These are phyloP conservation scores for Dentipellis sp. DNA, from an alignment of 768 basidiomycete species.

Conservation along the genomic window DNA sequence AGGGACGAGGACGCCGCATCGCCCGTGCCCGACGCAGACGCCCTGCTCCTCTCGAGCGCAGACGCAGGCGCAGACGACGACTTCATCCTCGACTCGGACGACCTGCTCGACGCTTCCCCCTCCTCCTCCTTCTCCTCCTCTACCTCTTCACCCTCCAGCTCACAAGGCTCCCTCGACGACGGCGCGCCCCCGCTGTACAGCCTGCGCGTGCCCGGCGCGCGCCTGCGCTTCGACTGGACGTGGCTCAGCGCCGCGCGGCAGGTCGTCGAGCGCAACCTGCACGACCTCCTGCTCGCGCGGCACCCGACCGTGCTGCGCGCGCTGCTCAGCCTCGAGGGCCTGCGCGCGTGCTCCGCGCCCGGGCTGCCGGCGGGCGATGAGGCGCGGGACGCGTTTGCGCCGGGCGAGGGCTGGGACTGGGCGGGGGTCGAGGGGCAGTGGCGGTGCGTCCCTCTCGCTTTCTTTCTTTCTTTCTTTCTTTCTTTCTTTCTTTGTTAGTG, in stretches of 20 bases:
- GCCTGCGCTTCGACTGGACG: constrained; percentile 36
- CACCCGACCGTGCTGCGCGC: constrained; percentile 18
- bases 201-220: constrained; percentile 18
- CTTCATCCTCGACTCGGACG: neutral
- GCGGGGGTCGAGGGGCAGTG: constrained; percentile 45
- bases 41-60: neutral
- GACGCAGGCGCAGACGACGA: neutral
- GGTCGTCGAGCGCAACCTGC: constrained; percentile 43
- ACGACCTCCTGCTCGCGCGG: constrained; percentile 24
- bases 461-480: no score
- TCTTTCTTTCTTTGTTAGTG: no score
- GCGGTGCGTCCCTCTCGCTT: constrained; percentile 35
- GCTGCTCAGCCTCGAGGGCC: constrained; percentile 19
- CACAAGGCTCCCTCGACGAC: no score
- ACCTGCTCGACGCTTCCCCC: neutral
- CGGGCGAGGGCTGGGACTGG: constrained; percentile 47
- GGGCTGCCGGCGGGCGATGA: constrained; percentile 3
- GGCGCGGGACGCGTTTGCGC: constrained; percentile 2
- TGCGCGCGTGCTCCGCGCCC: constrained; percentile 20
- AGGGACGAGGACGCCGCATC: neutral
- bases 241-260: constrained; percentile 42
- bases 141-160: neutral
- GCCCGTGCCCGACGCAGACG: neutral
- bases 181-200: neutral
- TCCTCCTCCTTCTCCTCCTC: neutral